Evolutionary conservation across 1,284 basidiomycete genomes (phyloP), one percentile per base, ranked within the genome.

Genomic region (Kwoniella shivajii): DNA sequence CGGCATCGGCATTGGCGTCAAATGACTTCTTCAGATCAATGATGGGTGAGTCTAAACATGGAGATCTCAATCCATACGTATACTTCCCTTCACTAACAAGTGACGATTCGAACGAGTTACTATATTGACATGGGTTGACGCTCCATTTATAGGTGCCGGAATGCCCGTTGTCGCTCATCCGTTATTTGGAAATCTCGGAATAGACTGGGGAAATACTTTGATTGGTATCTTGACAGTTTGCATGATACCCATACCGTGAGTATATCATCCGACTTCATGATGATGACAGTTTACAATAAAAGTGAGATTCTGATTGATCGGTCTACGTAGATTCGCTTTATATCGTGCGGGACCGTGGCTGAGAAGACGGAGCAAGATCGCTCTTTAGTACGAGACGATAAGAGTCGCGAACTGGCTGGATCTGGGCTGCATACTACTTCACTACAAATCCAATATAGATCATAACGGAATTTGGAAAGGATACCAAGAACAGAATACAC

Each of bases 11-110:
- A 10, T 63, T 74, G 24, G 76, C 76, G 0, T 67, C 68, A 7
- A 79, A 80, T 62, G 78, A 78, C 52, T 78, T 80, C 63, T 65
- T 78, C 38, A 66, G 79, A 31, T 74, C 72, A 2, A 66, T 78
- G 43, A 73, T 78, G 56, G 75, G 72, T 65, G 42, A 52, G 48
- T 63, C 10, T 2, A 26, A 14, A 14, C 18, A 14, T 10, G n/a
- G 6, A 9, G 18, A 6, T 20, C 14, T 9, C 7, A 20, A 18
- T 2, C 10, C 2, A 16, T 18, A n/a, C n/a, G n/a, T n/a, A n/a
- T n/a, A n/a, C n/a, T n/a, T n/a, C n/a, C n/a, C n/a, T n/a, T n/a
- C n/a, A n/a, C n/a, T n/a, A n/a, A n/a, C n/a, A n/a, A n/a, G n/a
- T n/a, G n/a, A n/a, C n/a, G n/a, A n/a, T 39, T 34, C 33, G 33